Evolutionary conservation across 768 basidiomycete genomes (phyloP), one percentile per base, ranked within the genome.

Genomic region (Hypsizygus marmoreus): DNA sequence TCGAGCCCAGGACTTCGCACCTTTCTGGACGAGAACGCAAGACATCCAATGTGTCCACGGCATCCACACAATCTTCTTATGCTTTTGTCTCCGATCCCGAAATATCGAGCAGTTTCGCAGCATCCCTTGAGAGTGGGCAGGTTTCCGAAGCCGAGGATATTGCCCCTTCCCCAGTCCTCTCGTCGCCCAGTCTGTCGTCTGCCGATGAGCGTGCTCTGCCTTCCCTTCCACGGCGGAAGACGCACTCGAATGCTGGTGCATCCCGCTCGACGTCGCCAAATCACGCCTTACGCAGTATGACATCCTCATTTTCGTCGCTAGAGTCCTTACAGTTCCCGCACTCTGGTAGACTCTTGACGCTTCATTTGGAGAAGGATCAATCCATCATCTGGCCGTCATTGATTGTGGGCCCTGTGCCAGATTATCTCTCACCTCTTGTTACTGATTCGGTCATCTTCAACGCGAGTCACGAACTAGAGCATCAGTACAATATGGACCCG

Each of bases 1-100:
- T 91, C 14, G 89, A 91, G 61, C 81, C 84, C n/a, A 79, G 76
- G 25, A 65, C 67, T 11, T 71, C 77, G 16, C 71, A 76, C 11
- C 68, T 75, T 31, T 77, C 81, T 0, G 70, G 73, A 12, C 73
- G 89, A 56, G 87, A 85, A 47, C 82, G 88, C 14, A 91, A 89
- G 0, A 82, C 81, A 2, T 89, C 88, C 11, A 82, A 85, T 11
- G 70, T 83, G 5, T 90, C 88, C 7, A 87, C 86, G 1, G 69
- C 82, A 0, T 90, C 88, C 3, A 86, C 86, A 0, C 86, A 81
- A 22, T 91, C 89, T 14, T 91, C 89, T 0, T 91, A 82, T 55
- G 88, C 89, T 4, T 75, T 89, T 45, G 74, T 91, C 7, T 90
- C 89, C n/a, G 89, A 91, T 55, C 82, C 81, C 2, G 89, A 91